Conservation (phyloP, 495 filamentous ascomycete genomes). For the Immersiella caudata region DNA sequence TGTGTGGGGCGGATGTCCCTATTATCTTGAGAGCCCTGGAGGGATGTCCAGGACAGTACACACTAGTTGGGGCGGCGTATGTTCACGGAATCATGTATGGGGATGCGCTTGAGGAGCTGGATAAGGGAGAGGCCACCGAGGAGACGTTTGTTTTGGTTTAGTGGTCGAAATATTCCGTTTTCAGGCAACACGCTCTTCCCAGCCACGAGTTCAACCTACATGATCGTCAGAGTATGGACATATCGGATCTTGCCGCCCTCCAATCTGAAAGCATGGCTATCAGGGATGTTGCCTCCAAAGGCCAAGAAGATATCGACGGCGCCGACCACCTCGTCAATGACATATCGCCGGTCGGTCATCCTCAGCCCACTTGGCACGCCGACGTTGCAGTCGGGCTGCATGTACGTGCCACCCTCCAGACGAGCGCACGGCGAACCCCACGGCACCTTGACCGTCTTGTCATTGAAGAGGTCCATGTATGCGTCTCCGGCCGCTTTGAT, state of each 20-base stretch:
- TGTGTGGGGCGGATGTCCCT: too few relatives aligned
- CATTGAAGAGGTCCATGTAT: constrained; percentile 48
- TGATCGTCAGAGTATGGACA: constrained; percentile 46
- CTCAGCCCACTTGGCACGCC: constrained; percentile 41
- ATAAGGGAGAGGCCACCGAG: too few relatives aligned
- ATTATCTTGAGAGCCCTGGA: too few relatives aligned
- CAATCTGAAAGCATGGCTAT: constrained; percentile 48
- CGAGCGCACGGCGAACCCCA: constrained; percentile 52
- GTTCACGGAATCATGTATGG: too few relatives aligned
- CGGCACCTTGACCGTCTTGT: constrained; percentile 47
- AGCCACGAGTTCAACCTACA: not conserved
- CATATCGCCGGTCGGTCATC: constrained; percentile 45
- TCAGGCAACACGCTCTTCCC: too few relatives aligned
- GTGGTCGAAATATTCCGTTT: too few relatives aligned
- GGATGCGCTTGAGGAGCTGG: too few relatives aligned
- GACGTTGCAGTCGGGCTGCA: constrained; percentile 41
- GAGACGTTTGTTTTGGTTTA: too few relatives aligned
- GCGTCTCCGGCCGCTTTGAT: constrained; percentile 52
- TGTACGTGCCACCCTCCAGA: constrained; percentile 52
- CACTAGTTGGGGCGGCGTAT: too few relatives aligned
- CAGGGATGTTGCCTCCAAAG: constrained; percentile 43
- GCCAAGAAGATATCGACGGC: constrained; percentile 42
- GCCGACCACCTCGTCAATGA: constrained; percentile 45
- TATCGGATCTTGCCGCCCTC: constrained; percentile 49
- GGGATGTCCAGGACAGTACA: too few relatives aligned